A percentile compares a stretch with the other conserved stretches of the same genome.
phyloP scores from a whole-genome alignment of 164 flowering plant species.

The Stephania yunnanensis region DNA sequence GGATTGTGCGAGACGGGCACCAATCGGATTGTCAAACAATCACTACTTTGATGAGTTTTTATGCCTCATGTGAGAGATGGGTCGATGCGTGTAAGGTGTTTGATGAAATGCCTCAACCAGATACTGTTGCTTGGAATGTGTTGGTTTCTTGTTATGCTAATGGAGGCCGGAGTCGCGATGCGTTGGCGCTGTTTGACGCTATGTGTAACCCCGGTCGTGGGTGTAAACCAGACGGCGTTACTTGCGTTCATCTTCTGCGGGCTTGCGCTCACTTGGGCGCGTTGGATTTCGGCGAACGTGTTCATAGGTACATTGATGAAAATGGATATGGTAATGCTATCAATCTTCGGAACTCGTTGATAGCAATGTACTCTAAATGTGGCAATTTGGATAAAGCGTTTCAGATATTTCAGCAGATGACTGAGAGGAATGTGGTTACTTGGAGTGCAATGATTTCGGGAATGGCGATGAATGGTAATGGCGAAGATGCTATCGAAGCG shows the following conservation, averaged over 20 bases:
- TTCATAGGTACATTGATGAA: neutral
- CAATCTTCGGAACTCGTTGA: conserved; percentile 1
- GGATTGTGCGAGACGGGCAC: conserved; percentile 9
- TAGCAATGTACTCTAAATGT: conserved; percentile 6
- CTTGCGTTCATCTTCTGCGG: neutral
- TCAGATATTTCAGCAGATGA: conserved; percentile 2
- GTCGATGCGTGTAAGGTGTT: neutral
- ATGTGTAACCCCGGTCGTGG: neutral
- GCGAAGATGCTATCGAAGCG: conserved; percentile 2
- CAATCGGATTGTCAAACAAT: neutral
- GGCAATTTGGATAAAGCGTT: neutral
- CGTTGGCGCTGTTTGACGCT: neutral
- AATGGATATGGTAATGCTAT: neutral
- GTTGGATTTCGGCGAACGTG: conserved; percentile 7
- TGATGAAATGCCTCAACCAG: conserved; percentile 6
- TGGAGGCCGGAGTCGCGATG: neutral
- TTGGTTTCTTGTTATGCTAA: conserved; percentile 7
- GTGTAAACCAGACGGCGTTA: conserved; percentile 4
- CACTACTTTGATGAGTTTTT: conserved; percentile 5
- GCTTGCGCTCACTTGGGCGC: conserved; percentile 7
- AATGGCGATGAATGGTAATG: conserved; percentile 7
- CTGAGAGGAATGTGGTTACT: conserved; percentile 10
- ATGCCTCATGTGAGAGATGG: neutral
- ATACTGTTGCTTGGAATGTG: conserved; percentile 6
- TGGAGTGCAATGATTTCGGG: conserved; percentile 3